Conservation (phyloP, 2,329 filamentous ascomycete genomes). For the Scytalidium sp. region DNA sequence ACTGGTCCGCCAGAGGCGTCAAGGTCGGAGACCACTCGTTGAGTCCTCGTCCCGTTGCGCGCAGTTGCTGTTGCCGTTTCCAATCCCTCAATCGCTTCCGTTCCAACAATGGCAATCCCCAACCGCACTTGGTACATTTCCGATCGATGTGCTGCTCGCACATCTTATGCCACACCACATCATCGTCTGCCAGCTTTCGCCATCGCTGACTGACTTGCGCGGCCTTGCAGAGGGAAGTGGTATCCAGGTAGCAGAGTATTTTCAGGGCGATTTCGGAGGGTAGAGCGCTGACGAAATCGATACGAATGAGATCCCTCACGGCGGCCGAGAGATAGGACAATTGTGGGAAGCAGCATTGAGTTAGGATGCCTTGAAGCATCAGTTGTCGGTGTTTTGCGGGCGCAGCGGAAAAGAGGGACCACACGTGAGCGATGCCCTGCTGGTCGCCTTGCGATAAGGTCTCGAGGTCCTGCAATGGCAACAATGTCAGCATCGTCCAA, state of each 20-base stretch:
- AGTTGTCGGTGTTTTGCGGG: slow-evolving; percentile 91
- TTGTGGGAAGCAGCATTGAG: slow-evolving; percentile 96
- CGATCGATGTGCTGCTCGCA: slow-evolving; percentile 95
- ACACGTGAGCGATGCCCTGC: slow-evolving; percentile 94
- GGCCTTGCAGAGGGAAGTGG: slow-evolving; percentile 90
- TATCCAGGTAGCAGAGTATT: slow-evolving; percentile 90
- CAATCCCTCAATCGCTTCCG: slow-evolving; percentile 75
- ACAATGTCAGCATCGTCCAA: not conserved
- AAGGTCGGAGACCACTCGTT: slow-evolving; percentile 51
- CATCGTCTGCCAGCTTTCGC: slow-evolving; percentile 89
- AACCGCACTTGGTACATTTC: slow-evolving; percentile 93
- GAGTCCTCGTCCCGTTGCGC: slow-evolving; percentile 56
- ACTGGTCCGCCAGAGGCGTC: slow-evolving; percentile 41
- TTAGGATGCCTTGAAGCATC: slow-evolving; percentile 94
- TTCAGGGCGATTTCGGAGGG: slow-evolving; percentile 91
- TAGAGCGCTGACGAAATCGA: slow-evolving; percentile 89
- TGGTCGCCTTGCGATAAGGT: slow-evolving; percentile 80
- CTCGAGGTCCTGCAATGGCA: slow-evolving; percentile 66
- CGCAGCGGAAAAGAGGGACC: slow-evolving; percentile 95
- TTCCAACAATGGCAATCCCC: slow-evolving; percentile 87
- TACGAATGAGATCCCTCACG: slow-evolving; percentile 92
- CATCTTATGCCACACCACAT: slow-evolving; percentile 98
- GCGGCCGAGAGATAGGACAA: slow-evolving; percentile 88
- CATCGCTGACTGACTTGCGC: slow-evolving; percentile 89
- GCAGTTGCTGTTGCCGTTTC: slow-evolving; percentile 77